These are phyloP conservation scores for Blastocystis sp. DNA, from an alignment of 352 stramenopile species.

Conservation along the genomic window DNA sequence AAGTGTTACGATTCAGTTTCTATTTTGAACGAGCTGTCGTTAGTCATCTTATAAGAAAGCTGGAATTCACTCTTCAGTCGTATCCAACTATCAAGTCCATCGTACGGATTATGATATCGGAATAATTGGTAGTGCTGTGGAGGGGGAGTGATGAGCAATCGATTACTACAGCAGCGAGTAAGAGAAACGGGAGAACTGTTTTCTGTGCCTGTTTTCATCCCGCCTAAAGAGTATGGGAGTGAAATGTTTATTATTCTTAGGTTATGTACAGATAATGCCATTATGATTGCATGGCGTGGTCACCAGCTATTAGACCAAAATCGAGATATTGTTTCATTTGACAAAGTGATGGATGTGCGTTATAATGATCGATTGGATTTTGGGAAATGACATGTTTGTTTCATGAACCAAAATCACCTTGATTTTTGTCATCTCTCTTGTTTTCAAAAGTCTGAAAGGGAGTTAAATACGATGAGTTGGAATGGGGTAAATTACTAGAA, in stretches of 20 bases:
- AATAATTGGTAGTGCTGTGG: slow-evolving; percentile 52
- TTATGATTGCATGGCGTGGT: slow-evolving; percentile 58
- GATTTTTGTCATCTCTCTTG: neutral
- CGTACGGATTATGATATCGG: neutral
- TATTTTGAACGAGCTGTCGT: slow-evolving; percentile 47
- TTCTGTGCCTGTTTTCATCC: slow-evolving; percentile 14
- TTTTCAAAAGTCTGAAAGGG: neutral
- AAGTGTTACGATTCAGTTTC: slow-evolving; percentile 1
- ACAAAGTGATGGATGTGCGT: neutral
- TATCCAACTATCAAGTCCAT: neutral
- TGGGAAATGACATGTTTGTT: neutral
- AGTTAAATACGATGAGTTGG: neutral
- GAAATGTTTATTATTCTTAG: neutral
- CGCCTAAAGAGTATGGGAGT: neutral
- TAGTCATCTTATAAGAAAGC: slow-evolving; percentile 25
- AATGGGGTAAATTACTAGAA: neutral
- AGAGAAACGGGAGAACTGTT: neutral
- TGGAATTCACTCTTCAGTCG: neutral
- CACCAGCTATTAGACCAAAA: neutral
- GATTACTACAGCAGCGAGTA: neutral
- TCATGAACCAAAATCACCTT: neutral
- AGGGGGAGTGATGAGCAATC: slow-evolving; percentile 55
- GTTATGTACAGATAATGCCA: slow-evolving; percentile 53
- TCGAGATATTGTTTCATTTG: neutral
- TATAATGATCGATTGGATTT: slow-evolving; percentile 40